These are phyloP conservation scores for Phytophthora pisi DNA, from an alignment of 352 stramenopile species.

Conservation along the genomic window DNA sequence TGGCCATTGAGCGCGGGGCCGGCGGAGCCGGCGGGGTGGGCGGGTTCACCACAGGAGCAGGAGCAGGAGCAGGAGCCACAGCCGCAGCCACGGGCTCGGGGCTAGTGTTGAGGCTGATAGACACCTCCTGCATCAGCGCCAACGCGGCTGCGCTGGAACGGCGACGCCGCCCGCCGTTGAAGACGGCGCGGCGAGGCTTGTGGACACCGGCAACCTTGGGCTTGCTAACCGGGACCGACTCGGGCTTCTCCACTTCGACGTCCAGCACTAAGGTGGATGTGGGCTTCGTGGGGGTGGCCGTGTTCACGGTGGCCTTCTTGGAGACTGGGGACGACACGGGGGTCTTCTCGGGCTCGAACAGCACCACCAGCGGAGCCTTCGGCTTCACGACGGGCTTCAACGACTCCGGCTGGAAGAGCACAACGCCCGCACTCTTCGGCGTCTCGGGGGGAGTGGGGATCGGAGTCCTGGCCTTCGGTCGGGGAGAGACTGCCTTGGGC, in stretches of 20 bases:
- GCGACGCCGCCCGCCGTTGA: constrained; percentile 45
- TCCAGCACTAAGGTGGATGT: constrained; percentile 28
- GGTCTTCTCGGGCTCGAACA: constrained; percentile 38
- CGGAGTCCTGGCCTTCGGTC: constrained; percentile 14
- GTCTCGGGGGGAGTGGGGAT: constrained; percentile 13
- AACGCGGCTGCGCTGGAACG: constrained; percentile 36
- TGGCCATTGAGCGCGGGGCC: constrained; percentile 26
- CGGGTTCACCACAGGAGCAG: neutral
- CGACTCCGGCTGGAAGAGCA: constrained; percentile 40
- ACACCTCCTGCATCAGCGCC: constrained; percentile 40
- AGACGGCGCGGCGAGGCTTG: constrained; percentile 46
- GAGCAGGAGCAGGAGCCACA: neutral
- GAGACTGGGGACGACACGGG: constrained; percentile 9
- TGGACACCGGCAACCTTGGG: constrained; percentile 32
- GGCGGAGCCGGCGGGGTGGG: constrained; percentile 13
- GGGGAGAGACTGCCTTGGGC: constrained; percentile 22
- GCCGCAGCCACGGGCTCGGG: neutral
- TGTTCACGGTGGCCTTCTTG: constrained; percentile 24
- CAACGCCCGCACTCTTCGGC: constrained; percentile 31
- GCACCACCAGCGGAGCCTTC: constrained; percentile 31
- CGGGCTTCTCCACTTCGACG: constrained; percentile 21
- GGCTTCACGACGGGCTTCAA: constrained; percentile 36
- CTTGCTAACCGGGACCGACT: constrained; percentile 6
- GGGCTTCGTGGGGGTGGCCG: constrained; percentile 25
- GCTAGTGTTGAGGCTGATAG: constrained; percentile 27